Evolutionary conservation across 2,329 filamentous ascomycete species (phyloP).

Genomic region (Pseudopithomyces chartarum): DNA sequence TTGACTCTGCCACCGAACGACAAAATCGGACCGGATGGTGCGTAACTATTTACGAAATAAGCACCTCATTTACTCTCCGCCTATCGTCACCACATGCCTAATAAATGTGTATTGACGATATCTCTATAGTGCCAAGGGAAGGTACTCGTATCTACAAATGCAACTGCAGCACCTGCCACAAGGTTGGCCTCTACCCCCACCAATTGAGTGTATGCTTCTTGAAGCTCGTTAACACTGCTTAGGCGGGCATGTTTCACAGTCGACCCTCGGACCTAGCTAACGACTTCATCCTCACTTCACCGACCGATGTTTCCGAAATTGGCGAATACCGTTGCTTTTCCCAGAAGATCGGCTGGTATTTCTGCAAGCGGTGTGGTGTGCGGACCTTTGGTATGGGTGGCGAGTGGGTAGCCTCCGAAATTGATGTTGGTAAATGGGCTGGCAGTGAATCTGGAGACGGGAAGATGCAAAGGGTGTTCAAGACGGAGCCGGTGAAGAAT

Average conservation of each 20-base stretch:
- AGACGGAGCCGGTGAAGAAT: conserved; percentile 15
- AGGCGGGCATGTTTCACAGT: conserved; percentile 52
- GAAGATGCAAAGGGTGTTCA: conserved; percentile 30
- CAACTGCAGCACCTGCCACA: conserved; percentile 58
- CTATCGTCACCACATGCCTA: not conserved
- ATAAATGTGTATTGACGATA: too few species aligned
- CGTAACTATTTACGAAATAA: not conserved
- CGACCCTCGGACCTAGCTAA: conserved; percentile 43
- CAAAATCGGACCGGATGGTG: conserved; percentile 6
- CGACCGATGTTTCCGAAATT: conserved; percentile 42
- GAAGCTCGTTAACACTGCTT: not conserved
- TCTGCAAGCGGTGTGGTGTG: conserved; percentile 54
- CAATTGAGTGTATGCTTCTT: not conserved
- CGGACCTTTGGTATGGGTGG: conserved; percentile 49
- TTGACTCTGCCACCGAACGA: conserved; percentile 48
- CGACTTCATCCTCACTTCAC: conserved; percentile 56
- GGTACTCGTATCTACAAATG: conserved; percentile 47
- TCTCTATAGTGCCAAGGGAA: conserved; percentile 9
- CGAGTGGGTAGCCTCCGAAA: conserved; percentile 24
- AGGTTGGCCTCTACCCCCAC: conserved; percentile 20
- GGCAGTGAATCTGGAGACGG: conserved; percentile 12
- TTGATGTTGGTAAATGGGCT: conserved; percentile 30
- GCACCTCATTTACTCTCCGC: not conserved
- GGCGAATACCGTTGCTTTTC: conserved; percentile 48
- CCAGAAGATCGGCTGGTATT: conserved; percentile 49